These are phyloP conservation scores for Albugo laibachii DNA, from an alignment of 352 stramenopile species.

Conservation along the genomic window DNA sequence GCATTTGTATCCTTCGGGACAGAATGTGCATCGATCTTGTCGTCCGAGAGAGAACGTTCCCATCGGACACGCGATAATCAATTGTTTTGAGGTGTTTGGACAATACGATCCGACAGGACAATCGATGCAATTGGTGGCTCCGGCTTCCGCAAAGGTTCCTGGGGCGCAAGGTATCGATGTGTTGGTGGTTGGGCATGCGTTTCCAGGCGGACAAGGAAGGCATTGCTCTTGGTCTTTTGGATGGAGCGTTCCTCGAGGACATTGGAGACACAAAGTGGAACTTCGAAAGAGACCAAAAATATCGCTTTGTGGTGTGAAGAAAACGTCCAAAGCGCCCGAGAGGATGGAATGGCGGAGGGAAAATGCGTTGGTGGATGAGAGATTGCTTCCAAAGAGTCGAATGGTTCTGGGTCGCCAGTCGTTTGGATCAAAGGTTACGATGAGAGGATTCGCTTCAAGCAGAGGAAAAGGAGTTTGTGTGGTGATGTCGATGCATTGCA, in stretches of 20 bases:
- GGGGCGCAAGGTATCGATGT: conserved; percentile 11
- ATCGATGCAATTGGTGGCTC: neutral
- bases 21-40: conserved; percentile 1
- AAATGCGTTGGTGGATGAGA: too few species aligned
- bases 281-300: neutral
- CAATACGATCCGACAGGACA: conserved; percentile 1
- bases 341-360: too few species aligned
- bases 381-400: too few species aligned
- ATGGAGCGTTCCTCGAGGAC: conserved; percentile 31
- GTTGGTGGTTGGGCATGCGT: conserved; percentile 12
- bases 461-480: too few species aligned
- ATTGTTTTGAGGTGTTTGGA: neutral
- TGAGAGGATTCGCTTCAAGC: too few species aligned
- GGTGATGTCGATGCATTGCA: too few species aligned
- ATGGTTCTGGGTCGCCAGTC: too few species aligned
- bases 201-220: conserved; percentile 22
- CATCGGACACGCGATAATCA: neutral
- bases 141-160: conserved; percentile 2
- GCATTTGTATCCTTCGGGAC: conserved; percentile 1
- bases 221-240: conserved; percentile 15
- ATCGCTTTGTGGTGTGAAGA: neutral
- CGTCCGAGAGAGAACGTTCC: conserved; percentile 1
- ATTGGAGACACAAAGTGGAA: conserved; percentile 7
- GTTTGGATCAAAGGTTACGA: too few species aligned
- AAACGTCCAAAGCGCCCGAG: neutral